Evolutionary conservation across 805 yeast species (phyloP), one percentile per base, ranked within the genome.

Genomic region (Starmerella stellata): DNA sequence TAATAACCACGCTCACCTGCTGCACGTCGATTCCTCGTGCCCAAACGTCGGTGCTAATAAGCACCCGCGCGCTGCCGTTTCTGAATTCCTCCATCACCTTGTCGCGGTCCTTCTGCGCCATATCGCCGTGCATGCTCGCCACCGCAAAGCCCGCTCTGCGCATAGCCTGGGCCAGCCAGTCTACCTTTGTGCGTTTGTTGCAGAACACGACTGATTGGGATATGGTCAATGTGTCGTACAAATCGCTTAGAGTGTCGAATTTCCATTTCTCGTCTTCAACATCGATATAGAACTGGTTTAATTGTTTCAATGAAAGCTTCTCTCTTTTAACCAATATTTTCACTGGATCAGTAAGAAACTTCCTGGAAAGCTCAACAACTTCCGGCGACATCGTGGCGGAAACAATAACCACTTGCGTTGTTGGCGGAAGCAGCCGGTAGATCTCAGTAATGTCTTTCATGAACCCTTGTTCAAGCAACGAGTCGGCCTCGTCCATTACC

Each of bases 11-110:
- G 11, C 95, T 85, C 36, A 87, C 95, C 59, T 87, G 96, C 66
- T 87, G 98, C 44, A 87, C 96, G 63, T 87, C 98, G 49, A 87
- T 90, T 57, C 98, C 98, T 63, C 98, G 72, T 37, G 98, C 98
- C 77, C 87, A 79, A 54, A 90, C 78, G 63, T 90, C 98, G 31
- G 98, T 90, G 50, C 95, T 78, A 57, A 90, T 90, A 58, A 90
- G 67, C 37, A 90, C 87, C 58, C 98, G 73, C 39, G 95, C 80
- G 49, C 78, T 73, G 43, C 98, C 98, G 43, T 78, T 68, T 61
- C 98, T 71, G 73, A 90, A 90, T 61, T 85, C 95, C 59, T 74
- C 74, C 98, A 90, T 90, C 52, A 90, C 80, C 52, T 72, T 65
- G 62, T 90, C 95, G 64, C 98, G 72, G 59, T 87, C 94, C 53